Evolutionary conservation across 129 eudicot species (phyloP).

Genomic region (Helianthus tuberosus): DNA sequence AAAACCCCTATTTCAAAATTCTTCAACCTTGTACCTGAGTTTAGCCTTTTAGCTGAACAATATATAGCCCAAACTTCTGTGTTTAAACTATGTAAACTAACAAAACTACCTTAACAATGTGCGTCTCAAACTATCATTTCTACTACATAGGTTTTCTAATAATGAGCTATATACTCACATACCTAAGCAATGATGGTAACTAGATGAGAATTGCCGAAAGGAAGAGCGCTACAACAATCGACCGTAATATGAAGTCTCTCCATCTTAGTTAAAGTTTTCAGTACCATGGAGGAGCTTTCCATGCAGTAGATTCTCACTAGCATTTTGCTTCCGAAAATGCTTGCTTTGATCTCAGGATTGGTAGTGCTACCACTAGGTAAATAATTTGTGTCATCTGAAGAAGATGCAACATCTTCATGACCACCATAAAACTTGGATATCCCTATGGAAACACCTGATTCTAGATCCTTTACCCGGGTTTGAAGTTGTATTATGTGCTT

Average conservation of each 20-base stretch:
- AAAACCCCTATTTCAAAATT: too few species aligned
- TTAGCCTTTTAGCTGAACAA: not conserved
- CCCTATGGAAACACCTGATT: conserved; percentile 7
- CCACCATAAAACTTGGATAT: conserved; percentile 14
- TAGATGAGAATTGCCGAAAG: conserved; percentile 15
- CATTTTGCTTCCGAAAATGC: conserved; percentile 23
- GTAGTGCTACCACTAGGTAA: conserved; percentile 7
- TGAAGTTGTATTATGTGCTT: conserved; percentile 29
- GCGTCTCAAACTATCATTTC: too few species aligned
- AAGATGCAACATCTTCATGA: conserved; percentile 20
- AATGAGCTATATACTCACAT: not conserved
- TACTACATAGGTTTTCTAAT: too few species aligned
- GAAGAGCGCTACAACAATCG: conserved; percentile 25
- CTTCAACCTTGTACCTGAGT: not conserved
- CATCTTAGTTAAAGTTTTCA: conserved; percentile 26
- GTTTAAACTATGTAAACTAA: not conserved
- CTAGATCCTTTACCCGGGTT: conserved; percentile 30
- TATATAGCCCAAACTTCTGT: not conserved
- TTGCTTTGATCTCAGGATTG: conserved; percentile 33
- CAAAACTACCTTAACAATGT: not conserved
- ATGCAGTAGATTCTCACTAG: conserved; percentile 29
- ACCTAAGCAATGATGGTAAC: conserved; percentile 37
- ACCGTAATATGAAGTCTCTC: conserved; percentile 20
- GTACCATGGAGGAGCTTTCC: not conserved
- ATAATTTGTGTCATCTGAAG: conserved; percentile 15